Evolutionary conservation across 2,329 filamentous ascomycete genomes (phyloP).

Genomic region (Colletotrichum australisinense): DNA sequence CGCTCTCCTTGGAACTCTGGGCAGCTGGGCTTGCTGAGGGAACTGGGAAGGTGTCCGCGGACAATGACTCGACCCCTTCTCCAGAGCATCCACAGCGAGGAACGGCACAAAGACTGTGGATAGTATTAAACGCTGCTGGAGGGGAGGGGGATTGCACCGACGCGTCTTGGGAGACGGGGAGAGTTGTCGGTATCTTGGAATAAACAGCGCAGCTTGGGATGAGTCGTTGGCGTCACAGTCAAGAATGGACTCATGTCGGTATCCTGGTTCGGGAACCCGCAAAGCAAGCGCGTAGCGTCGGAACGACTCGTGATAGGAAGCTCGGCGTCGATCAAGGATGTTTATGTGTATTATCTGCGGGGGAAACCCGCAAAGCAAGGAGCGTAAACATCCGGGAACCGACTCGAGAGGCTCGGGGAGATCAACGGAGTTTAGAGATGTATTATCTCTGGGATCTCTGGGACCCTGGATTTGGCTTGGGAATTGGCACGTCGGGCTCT

Average conservation of each 20-base stretch:
- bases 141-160: conserved; percentile 19
- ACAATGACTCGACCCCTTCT: conserved; percentile 29
- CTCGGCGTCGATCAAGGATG: too few relatives aligned
- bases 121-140: background rate
- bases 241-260: conserved; percentile 18
- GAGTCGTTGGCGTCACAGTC: conserved; percentile 27
- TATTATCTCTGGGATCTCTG: background rate
- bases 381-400: conserved; percentile 13
- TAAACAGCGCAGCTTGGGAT: conserved; percentile 12
- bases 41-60: conserved; percentile 12
- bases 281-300: too few relatives aligned
- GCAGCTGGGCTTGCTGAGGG: background rate
- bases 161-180: conserved; percentile 20
- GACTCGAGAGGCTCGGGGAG: conserved; percentile 24
- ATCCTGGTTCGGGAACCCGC: conserved; percentile 8
- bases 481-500: background rate
- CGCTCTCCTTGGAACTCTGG: conserved; percentile 4
- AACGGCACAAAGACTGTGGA: background rate
- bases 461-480: background rate
- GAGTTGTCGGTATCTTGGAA: background rate
- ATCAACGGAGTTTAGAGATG: conserved; percentile 15
- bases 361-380: too few relatives aligned
- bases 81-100: conserved; percentile 31
- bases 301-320: conserved; percentile 15
- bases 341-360: too few relatives aligned